These are phyloP conservation scores for Nitzschia sp. DNA, from an alignment of 108 stramenopile genomes.

Conservation along the genomic window DNA sequence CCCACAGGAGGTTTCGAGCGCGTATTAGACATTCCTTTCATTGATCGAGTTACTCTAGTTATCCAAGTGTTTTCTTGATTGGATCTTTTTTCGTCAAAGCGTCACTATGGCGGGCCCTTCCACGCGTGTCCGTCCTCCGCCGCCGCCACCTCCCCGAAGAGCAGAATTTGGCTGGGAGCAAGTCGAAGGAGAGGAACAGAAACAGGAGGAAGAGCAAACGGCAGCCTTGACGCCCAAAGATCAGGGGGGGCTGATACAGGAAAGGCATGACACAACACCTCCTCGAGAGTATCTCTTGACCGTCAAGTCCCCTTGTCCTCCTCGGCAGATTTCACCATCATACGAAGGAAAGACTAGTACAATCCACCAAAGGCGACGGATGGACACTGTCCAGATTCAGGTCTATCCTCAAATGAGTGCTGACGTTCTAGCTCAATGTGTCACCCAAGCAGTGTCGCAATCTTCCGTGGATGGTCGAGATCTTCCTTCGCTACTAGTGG, in stretches of 20 bases:
- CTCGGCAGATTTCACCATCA: neutral
- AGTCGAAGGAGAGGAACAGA: neutral
- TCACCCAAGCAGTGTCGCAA: constrained; percentile 4
- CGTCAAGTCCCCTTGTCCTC: neutral
- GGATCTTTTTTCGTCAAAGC: neutral
- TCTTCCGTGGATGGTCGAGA: neutral
- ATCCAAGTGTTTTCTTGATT: neutral
- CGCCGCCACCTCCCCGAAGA: constrained; percentile 6
- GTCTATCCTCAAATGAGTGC: constrained; percentile 8
- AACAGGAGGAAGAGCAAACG: neutral
- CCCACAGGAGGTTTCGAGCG: no score
- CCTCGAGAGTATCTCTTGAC: neutral
- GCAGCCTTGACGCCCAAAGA: no score
- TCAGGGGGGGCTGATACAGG: neutral
- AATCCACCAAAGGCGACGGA: neutral
- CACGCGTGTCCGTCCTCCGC: neutral
- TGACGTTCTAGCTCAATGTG: constrained; percentile 1
- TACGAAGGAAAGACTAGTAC: neutral
- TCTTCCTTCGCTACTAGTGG: neutral
- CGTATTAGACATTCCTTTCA: no score
- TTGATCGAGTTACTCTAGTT: neutral
- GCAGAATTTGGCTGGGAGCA: neutral
- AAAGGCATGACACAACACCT: neutral
- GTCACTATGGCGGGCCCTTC: neutral
- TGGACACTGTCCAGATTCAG: neutral